A percentile compares a stretch with the other conserved stretches of the same genome.
Conservation (phyloP, 106 monocot species). For the Dactylorhiza incarnata region DNA sequence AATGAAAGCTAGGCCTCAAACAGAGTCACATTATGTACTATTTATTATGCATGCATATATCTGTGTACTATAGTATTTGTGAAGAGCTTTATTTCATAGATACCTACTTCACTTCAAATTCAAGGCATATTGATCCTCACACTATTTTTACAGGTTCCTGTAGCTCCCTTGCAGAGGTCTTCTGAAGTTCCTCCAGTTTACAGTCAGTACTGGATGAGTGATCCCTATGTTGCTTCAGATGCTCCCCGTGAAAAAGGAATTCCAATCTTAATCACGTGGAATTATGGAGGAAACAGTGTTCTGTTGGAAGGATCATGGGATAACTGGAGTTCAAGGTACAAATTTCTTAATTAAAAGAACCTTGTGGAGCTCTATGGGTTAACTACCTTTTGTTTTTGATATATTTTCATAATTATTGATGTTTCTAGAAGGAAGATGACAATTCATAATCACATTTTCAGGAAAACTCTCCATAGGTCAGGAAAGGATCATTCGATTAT, state of each 20-base stretch:
- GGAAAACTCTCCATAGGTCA: constrained; percentile 63
- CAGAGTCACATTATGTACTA: too few species aligned
- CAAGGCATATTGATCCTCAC: not conserved
- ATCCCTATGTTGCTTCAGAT: constrained; percentile 15
- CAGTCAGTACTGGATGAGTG: constrained; percentile 32
- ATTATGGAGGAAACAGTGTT: constrained; percentile 62
- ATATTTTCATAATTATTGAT: not conserved
- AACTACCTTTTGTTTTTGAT: not conserved
- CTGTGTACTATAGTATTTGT: too few species aligned
- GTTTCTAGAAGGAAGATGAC: not conserved
- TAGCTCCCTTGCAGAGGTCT: constrained; percentile 48
- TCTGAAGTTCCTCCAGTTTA: constrained; percentile 24
- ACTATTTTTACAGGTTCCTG: constrained; percentile 45
- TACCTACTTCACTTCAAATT: not conserved
- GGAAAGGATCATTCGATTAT: constrained; percentile 81
- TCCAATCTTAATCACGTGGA: constrained; percentile 80
- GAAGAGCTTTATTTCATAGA: not conserved
- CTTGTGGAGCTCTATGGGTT: not conserved
- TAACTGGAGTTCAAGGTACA: constrained; percentile 80
- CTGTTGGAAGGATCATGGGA: constrained; percentile 93
- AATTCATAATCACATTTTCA: constrained; percentile 18
- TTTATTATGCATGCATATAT: too few species aligned
- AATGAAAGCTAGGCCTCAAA: too few species aligned
- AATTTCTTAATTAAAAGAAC: not conserved
- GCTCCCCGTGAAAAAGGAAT: constrained; percentile 52